Percentiles rank a stretch among this genome's conserved stretches.
Conservation (phyloP, 495 filamentous ascomycete genomes). For the Aspergillus baeticus region DNA sequence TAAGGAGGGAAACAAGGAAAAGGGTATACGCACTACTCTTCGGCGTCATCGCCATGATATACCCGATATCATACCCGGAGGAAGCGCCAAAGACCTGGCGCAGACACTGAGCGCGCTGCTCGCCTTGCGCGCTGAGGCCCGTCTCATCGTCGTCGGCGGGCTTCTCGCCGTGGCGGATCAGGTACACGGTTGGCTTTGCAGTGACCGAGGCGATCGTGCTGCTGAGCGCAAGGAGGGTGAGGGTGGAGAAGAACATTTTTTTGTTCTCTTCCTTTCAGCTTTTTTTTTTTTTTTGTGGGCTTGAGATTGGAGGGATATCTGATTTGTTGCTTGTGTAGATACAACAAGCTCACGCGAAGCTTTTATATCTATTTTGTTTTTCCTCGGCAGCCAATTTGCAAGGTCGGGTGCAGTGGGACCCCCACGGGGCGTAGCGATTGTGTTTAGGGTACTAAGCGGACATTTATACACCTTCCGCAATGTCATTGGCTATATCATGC, state of each 20-base stretch:
- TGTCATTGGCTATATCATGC: background rate
- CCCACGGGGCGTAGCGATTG: background rate
- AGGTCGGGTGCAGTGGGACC: background rate
- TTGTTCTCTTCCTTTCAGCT: too few relatives aligned
- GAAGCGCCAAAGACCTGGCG: constrained; percentile 42
- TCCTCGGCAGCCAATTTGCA: too few relatives aligned
- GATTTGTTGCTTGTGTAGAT: background rate
- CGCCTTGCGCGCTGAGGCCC: constrained; percentile 45
- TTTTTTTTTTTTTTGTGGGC: background rate
- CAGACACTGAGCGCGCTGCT: constrained; percentile 52
- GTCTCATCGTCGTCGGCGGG: constrained; percentile 35
- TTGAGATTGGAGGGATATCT: background rate
- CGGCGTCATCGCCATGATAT: constrained; percentile 52
- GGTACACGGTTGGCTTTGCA: constrained; percentile 44
- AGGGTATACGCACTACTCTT: constrained; percentile 38
- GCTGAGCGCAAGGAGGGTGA: constrained; percentile 23
- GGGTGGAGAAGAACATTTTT: constrained; percentile 6
- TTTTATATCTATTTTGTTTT: background rate
- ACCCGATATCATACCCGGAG: constrained; percentile 49
- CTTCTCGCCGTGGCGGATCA: constrained; percentile 62
- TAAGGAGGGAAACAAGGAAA: background rate
- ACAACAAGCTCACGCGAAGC: background rate
- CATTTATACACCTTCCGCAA: background rate
- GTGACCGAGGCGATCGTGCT: constrained; percentile 17
- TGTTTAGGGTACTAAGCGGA: background rate